Evolutionary conservation across 441 rosid species (phyloP), one percentile per base, ranked within the genome.

Genomic region (Gossypium gossypioides): DNA sequence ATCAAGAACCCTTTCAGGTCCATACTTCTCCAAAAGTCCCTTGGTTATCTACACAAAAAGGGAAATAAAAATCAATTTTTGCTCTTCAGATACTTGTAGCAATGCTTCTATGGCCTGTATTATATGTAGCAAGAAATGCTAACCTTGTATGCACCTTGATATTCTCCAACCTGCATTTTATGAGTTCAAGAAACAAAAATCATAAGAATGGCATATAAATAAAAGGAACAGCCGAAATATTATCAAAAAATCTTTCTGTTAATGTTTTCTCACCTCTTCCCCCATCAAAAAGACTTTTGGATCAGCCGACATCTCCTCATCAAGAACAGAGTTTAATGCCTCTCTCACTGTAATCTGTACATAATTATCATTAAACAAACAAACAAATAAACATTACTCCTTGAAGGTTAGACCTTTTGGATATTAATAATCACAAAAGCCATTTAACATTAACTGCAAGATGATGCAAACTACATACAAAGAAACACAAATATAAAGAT

Each of bases 1-100:
- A 77, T 95, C 97, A 46, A 83, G 88, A 81, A 95, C 97, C 84
- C 99, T 87, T 48, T 91, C 96, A 62, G 97, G 99, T 76, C 97
- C 97, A 82, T 90, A 89, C 82, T 89, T 92, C 55, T 92, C 96
- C 89, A 95, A 71, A 65, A 95, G 91, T 34, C 97, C 97, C 85
- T 91, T 95, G 65, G 97, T 44, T 60, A 94, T 82, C 97, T 94
- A 76, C 34, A 24, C 25, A 22, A 57, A 5, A 10, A 34, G 0
- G 13, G n/a, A 60, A 25, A 25, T 32, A 69, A 50, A 80, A 51
- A 40, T 3, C 16, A 70, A 42, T 21, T 6, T 34, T 34, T 34
- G 40, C 40, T 34, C 40, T 4, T 48, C n/a, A 34, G 6, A 16
- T 4, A 37, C 10, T 6, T 21, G 34, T 13, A 8, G 25, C 19